These are phyloP conservation scores for Litsea cubeba DNA, from an alignment of 164 flowering plant species.

Conservation along the genomic window DNA sequence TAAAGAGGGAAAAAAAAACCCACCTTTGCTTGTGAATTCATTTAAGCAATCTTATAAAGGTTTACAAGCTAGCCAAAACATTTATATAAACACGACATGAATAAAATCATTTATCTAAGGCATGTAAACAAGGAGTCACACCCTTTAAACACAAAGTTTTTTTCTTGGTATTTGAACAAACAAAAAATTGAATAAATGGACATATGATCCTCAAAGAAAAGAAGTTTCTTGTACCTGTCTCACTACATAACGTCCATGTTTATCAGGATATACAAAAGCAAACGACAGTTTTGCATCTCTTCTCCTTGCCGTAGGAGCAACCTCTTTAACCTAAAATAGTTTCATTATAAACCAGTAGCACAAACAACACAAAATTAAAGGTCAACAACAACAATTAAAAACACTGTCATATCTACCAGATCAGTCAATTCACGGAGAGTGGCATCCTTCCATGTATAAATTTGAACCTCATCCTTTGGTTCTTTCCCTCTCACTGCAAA, in stretches of 20 bases:
- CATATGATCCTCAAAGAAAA: neutral
- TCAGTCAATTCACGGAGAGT: slow-evolving; percentile 94
- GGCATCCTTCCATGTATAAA: slow-evolving; percentile 99
- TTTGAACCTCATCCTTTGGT: slow-evolving; percentile 96
- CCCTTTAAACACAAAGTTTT: neutral
- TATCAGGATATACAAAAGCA: slow-evolving; percentile 95
- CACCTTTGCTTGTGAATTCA: neutral
- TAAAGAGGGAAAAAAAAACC: no score
- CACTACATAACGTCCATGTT: slow-evolving; percentile 65
- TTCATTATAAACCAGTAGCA: neutral
- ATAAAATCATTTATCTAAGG: neutral
- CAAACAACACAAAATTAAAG: neutral
- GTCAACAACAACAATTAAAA: no score
- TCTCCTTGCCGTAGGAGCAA: slow-evolving; percentile 87
- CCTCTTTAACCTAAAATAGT: slow-evolving; percentile 76
- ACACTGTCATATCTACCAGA: slow-evolving; percentile 38
- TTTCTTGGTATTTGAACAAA: neutral
- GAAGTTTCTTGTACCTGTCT: slow-evolving; percentile 42
- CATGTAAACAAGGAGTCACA: neutral
- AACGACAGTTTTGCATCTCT: slow-evolving; percentile 90
- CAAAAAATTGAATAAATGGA: neutral
- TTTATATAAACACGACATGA: neutral
- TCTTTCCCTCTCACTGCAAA: slow-evolving; percentile 91
- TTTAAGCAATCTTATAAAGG: no score
- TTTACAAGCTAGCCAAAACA: neutral